A percentile compares a stretch with the other conserved stretches of the same genome.
Conservation (phyloP, 495 filamentous ascomycete species). For the Xylaria scruposa region DNA sequence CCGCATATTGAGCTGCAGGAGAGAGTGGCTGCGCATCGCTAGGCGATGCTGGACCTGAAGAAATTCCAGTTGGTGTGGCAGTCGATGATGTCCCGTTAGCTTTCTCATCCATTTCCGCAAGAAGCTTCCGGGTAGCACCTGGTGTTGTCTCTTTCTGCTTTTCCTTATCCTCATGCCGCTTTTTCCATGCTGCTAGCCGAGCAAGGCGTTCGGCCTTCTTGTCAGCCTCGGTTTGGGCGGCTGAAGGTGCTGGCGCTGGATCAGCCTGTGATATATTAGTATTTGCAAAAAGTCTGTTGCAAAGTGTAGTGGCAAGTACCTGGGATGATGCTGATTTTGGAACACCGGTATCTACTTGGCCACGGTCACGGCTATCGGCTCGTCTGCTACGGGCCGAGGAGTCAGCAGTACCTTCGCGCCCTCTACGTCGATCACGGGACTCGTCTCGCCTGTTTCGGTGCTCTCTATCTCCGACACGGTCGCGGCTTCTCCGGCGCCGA, state of each 20-base stretch:
- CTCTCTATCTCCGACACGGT: constrained; percentile 63
- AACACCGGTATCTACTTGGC: constrained; percentile 48
- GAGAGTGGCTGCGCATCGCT: constrained; percentile 44
- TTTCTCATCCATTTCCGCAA: constrained; percentile 80
- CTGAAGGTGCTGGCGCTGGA: constrained; percentile 58
- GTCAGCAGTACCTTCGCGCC: constrained; percentile 79
- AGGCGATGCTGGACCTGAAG: constrained; percentile 53
- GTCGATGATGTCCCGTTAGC: constrained; percentile 61
- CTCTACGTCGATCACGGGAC: constrained; percentile 72
- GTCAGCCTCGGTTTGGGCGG: constrained; percentile 73
- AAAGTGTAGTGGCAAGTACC: constrained; percentile 49
- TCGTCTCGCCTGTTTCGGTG: constrained; percentile 79
- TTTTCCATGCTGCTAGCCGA: constrained; percentile 90
- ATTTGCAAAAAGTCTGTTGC: constrained; percentile 29
- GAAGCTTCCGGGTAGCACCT: constrained; percentile 68
- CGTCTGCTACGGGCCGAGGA: constrained; percentile 72
- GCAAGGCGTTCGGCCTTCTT: constrained; percentile 85
- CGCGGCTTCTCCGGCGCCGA: constrained; percentile 69
- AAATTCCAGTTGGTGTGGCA: constrained; percentile 64
- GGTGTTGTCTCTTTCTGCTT: constrained; percentile 74
- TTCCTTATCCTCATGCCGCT: constrained; percentile 83
- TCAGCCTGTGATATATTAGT: constrained; percentile 40
- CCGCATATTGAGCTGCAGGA: constrained; percentile 66
- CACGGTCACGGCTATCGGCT: constrained; percentile 67
- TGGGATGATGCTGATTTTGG: constrained; percentile 55